Conservation (phyloP, 208 protist genomes). For the Leishmania guyanensis region DNA sequence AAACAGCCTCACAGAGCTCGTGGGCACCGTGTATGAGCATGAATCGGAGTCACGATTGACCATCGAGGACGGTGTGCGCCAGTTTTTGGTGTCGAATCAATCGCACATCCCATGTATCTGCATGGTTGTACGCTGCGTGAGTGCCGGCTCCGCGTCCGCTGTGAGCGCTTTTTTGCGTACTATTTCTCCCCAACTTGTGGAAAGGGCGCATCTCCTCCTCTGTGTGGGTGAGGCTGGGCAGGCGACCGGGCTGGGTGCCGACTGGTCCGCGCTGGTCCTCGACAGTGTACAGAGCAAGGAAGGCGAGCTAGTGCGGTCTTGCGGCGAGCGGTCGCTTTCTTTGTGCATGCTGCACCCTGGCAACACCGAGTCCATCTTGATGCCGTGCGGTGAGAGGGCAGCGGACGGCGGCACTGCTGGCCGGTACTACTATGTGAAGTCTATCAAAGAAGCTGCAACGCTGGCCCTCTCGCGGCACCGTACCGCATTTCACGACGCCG, state of each 20-base stretch:
- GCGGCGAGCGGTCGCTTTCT: conserved; percentile 39
- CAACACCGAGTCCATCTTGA: conserved; percentile 35
- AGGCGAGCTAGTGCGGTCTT: conserved; percentile 37
- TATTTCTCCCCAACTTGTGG: conserved; percentile 7
- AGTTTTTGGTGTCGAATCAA: conserved; percentile 22
- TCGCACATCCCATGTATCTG: conserved; percentile 26
- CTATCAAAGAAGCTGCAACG: conserved; percentile 37
- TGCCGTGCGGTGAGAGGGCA: conserved; percentile 31
- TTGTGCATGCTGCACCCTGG: conserved; percentile 41
- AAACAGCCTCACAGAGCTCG: conserved; percentile 17
- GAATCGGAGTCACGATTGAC: conserved; percentile 15
- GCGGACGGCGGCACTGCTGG: conserved; percentile 15
- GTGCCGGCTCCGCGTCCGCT: conserved; percentile 2
- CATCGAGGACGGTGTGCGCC: conserved; percentile 21
- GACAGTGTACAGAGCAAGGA: conserved; percentile 35
- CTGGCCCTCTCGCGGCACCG: conserved; percentile 15
- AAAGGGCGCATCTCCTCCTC: conserved; percentile 18
- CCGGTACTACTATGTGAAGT: conserved; percentile 50
- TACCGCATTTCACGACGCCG: conserved; percentile 38
- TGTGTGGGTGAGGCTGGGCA: conserved; percentile 44
- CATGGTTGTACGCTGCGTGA: conserved; percentile 21
- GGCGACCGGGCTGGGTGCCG: conserved; percentile 25
- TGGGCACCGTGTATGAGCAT: conserved; percentile 20
- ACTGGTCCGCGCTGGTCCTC: conserved; percentile 35
- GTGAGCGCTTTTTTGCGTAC: conserved; percentile 20